Evolutionary conservation across 2,329 filamentous ascomycete species (phyloP), one percentile per base, ranked within the genome.

Genomic region (Botrytis byssoidea): DNA sequence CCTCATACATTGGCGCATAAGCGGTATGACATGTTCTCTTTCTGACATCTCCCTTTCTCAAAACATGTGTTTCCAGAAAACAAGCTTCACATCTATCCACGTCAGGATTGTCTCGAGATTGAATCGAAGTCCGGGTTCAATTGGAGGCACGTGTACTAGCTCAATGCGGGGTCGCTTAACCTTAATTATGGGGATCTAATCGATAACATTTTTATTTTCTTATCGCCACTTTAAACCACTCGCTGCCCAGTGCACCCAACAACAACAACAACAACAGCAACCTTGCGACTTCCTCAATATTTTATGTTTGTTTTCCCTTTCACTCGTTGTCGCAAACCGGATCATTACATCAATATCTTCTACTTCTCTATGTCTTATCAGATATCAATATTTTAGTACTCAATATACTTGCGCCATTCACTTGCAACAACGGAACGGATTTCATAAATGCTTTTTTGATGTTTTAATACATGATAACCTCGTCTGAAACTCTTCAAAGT

Each of bases 91-190:
- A n/a, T 40, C 35, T 40, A 6, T 63, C 37, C 60, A 40, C 60
- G 22, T 42, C 60, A 25, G 29, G 32, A n/a, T 46, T 59, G 48
- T 46, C 18, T 29, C 51, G 51, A 57, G 14, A 57, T 18, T 18
- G 14, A 29, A 29, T 57, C n/a, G 63, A 66, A 29, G 63, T 35
- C 44, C 64, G 8, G 63, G 48, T 59, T 44, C 63, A 16, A 67
- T 61, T 46, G 29, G 48, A 67, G 29, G 29, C 46, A 59, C 48
- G 48, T 67, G 51, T 44, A 65, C 51, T 68, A 72, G 70, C n/a
- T 22, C 57, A 48, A 68, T 72, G 61, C 44, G 61, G 61, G 61
- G 60, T 72, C 59, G 70, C 63, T 65, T 71, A 63, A 70, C 22
- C 22, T 44, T 70, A 37, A 7, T 65, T 64, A 29, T 60, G 37